Evolutionary conservation across 495 filamentous ascomycete genomes (phyloP), one percentile per base, ranked within the genome.

Genomic region (Acidomyces sp.): DNA sequence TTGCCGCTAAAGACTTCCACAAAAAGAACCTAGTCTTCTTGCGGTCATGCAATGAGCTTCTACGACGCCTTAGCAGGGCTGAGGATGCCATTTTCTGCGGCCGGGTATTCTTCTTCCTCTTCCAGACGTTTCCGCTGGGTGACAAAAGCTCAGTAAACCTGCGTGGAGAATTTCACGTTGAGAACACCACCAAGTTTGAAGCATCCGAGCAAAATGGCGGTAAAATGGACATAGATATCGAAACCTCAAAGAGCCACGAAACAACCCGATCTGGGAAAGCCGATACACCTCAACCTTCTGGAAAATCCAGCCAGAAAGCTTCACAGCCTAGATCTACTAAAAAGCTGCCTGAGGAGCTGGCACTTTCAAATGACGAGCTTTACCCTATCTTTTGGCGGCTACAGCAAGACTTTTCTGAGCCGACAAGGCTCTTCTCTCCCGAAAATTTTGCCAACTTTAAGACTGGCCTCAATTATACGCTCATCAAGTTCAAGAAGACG

Each of bases 71-170:
- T 3, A 96, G 90, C 2, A 70, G 93, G 33, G 85, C 90, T 3
- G 85, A 95, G 53, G 92, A 99, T 61, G 85, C 92, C 0, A 87
- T 93, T 2, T 99, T 97, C 59, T 95, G 87, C 57, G 90, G 90
- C 25, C 71, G 88, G 31, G 87, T 99, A 16, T 93, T 93, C 55
- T 93, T 99, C 48, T 99, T 93, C 55, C 74, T 96, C 42, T 96
- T 94, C 59, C 90, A 96, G 58, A 92, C 83, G 57, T 95, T 96
- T 53, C 85, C 90, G 9, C 68, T 96, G 0, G 86, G 87, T 19
- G 90, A 99, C 62, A 88, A 82, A 53, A 95, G 90, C 56, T 93
- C 87, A 1, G 88, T 99, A 34, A 99, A 99, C 51, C 71, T 95
- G 34, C 76, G 92, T 20, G 90, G 90, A 49, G 90, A 96, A 60